Conservation (phyloP, 345 rosid genomes). For the Corchorus capsularis region DNA sequence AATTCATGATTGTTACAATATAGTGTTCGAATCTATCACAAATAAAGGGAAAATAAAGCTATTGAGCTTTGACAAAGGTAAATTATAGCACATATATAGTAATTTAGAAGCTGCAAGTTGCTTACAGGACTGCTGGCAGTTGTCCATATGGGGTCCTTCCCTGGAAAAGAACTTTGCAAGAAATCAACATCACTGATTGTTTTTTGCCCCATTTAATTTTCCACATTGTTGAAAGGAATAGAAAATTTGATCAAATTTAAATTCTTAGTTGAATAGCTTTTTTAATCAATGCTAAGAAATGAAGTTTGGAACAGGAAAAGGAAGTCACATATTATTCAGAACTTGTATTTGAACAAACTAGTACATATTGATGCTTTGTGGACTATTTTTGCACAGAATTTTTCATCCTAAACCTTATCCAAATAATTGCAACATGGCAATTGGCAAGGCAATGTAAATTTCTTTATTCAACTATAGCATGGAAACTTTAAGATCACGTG, state of each 20-base stretch:
- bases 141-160: neutral
- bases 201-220: neutral
- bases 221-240: neutral
- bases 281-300: neutral
- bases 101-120: neutral
- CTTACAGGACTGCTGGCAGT: neutral
- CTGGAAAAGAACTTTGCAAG: constrained; percentile 2
- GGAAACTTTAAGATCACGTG: neutral
- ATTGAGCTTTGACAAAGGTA: neutral
- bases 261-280: neutral
- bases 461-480: neutral
- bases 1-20: neutral
- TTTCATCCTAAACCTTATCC: neutral
- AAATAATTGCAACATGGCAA: neutral
- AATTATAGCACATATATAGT: neutral
- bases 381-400: neutral
- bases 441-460: neutral
- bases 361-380: neutral
- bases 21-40: neutral
- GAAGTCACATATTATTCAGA: neutral
- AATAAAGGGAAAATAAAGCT: too few species aligned
- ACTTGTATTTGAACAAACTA: neutral
- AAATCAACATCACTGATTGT: neutral
- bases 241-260: neutral
- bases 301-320: neutral